A percentile compares a stretch with the other conserved stretches of the same genome.
phyloP scores from a whole-genome alignment of 1,284 basidiomycete species.

The Trichosporon ovoides region DNA sequence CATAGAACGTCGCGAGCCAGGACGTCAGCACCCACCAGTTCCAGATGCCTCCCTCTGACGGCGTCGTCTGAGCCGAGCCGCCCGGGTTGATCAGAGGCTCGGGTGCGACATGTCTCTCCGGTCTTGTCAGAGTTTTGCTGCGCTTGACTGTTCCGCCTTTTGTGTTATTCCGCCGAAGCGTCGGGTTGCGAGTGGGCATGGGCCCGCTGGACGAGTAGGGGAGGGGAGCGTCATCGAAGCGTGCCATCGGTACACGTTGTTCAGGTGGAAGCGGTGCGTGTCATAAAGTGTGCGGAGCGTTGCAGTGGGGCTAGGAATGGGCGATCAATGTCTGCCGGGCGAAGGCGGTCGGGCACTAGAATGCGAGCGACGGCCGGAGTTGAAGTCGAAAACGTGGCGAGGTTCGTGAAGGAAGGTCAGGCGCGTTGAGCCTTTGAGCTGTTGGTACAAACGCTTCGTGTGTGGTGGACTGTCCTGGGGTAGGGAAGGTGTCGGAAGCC shows the following conservation, averaged over 20 bases:
- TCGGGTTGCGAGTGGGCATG: conserved; percentile 33
- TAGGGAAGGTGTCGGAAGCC: too few species aligned
- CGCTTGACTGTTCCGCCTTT: conserved; percentile 50
- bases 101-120: conserved; percentile 87
- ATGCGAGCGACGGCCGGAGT: too few species aligned
- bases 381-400: too few species aligned
- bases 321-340: too few species aligned
- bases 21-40: conserved; percentile 76
- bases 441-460: too few species aligned
- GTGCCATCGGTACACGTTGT: conserved; percentile 14
- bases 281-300: neutral
- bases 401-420: too few species aligned
- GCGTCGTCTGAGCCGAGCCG: neutral
- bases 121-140: conserved; percentile 91
- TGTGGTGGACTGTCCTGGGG: too few species aligned
- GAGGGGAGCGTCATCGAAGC: conserved; percentile 39
- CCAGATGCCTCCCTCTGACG: conserved; percentile 35
- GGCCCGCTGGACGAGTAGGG: conserved; percentile 38
- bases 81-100: conserved; percentile 82
- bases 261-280: neutral
- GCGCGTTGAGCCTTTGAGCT: too few species aligned
- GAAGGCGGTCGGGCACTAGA: too few species aligned
- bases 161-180: conserved; percentile 6
- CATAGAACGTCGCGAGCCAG: conserved; percentile 81
- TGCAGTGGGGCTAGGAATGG: neutral